Percentiles rank a stretch among this genome's conserved stretches.
Conservation (phyloP, 2,329 filamentous ascomycete species). For the Leptosphaerulina australis region DNA sequence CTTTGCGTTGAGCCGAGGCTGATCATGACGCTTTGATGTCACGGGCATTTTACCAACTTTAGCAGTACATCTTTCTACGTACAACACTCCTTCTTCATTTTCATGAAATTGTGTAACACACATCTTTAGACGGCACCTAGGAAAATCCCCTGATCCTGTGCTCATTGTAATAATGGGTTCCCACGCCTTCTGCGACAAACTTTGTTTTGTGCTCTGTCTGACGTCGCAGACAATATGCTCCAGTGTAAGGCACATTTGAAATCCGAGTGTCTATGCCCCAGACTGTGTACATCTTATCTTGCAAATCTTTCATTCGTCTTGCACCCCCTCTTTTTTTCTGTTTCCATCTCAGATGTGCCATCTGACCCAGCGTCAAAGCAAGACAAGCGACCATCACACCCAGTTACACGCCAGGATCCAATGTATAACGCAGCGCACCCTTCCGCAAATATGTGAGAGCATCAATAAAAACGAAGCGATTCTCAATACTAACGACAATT, state of each 20-base stretch:
- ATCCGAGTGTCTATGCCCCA: constrained; percentile 39
- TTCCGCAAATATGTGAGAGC: constrained; percentile 57
- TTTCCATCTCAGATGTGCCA: constrained; percentile 36
- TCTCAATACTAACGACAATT: constrained; percentile 56
- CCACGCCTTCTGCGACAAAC: too few relatives aligned
- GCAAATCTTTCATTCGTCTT: constrained; percentile 31
- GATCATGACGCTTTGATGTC: background rate
- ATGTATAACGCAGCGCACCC: constrained; percentile 46
- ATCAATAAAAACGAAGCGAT: constrained; percentile 58
- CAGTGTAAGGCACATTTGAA: constrained; percentile 41
- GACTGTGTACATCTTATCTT: constrained; percentile 29
- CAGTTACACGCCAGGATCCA: constrained; percentile 35
- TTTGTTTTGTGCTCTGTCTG: too few relatives aligned
- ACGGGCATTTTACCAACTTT: background rate
- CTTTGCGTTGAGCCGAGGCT: constrained; percentile 6
- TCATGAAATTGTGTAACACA: too few relatives aligned
- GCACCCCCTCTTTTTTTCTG: constrained; percentile 36
- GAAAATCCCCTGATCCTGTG: too few relatives aligned
- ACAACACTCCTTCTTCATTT: too few relatives aligned
- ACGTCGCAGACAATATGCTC: too few relatives aligned
- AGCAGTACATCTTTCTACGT: background rate
- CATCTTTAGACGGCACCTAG: too few relatives aligned
- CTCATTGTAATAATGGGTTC: too few relatives aligned
- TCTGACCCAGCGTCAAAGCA: constrained; percentile 27
- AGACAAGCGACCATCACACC: constrained; percentile 34